Evolutionary conservation across 352 stramenopile genomes (phyloP), one percentile per base, ranked within the genome.

Genomic region (Blastocystis sp.): DNA sequence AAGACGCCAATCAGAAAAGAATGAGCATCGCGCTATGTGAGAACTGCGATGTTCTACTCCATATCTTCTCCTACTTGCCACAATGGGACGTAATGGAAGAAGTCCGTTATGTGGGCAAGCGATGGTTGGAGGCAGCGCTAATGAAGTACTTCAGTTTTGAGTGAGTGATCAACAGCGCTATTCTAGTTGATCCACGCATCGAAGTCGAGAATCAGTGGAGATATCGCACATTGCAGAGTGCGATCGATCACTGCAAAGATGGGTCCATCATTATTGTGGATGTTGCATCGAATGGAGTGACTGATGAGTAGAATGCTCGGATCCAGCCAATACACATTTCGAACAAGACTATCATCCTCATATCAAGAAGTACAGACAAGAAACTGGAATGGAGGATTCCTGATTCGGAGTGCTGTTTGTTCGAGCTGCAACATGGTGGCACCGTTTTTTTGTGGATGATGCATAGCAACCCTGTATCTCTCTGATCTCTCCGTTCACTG

Each of bases 201-300:
- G 2, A 38, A 65, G 9, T 28, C 19, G 52, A 81, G 11, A 52
- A 45, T 19, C 14, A 43, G 40, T 40, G 40, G 38, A 23, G 23
- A 40, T 65, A 56, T 40, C 34, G 40, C 21, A 34, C 17, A 43
- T 45, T 81, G n/a, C 71, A 81, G 34, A 59, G 23, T 28, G 71
- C 71, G 34, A 11, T 81, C 61, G 71, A 81, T 66, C 10, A 62
- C n/a, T 81, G 71, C 43, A 43, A 11, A 14, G 71, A 81, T 41
- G 59, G 61, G 19, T 19, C 41, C 11, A 66, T 52, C 11, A 81
- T 81, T 66, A 9, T 19, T 81, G 2, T 81, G 7, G n/a, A 2
- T 40, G 71, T 81, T 48, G 17, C 5, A 7, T 65, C 5, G 59
- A 14, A 21, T 34, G 11, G 19, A 52, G 9, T 81, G 2, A n/a